phyloP scores from a whole-genome alignment of 805 yeast genomes.

The Metschnikowia drakensbergensis region DNA sequence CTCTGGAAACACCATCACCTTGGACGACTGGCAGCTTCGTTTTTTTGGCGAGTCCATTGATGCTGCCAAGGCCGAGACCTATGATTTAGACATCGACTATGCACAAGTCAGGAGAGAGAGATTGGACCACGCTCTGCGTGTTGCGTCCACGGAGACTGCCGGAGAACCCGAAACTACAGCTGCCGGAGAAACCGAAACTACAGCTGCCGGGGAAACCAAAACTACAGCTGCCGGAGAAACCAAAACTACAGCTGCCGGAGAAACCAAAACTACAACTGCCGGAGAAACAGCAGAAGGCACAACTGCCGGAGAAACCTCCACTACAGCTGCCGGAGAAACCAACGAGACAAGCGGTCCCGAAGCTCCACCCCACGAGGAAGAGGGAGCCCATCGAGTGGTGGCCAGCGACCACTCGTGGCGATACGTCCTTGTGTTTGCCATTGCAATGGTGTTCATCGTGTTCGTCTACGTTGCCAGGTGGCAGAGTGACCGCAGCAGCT shows the following conservation, averaged over 20 bases:
- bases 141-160: conserved; percentile 1
- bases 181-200: not conserved
- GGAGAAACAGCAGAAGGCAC: not conserved
- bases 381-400: conserved; percentile 33
- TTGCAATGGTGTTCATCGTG: conserved; percentile 50
- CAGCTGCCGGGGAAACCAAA: not conserved
- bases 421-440: conserved; percentile 56
- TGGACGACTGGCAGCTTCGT: conserved; percentile 71
- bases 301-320: not conserved
- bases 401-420: conserved; percentile 50
- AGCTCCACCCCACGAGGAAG: conserved; percentile 9
- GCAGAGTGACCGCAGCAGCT: conserved; percentile 38
- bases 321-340: not conserved
- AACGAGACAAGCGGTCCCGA: conserved; percentile 5
- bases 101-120: conserved; percentile 34
- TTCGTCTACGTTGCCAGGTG: conserved; percentile 44
- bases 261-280: not conserved
- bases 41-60: conserved; percentile 80
- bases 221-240: not conserved
- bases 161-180: not conserved
- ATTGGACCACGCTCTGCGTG: conserved; percentile 5
- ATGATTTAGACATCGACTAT: conserved; percentile 48
- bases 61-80: conserved; percentile 55
- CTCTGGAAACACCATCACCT: conserved; percentile 29
- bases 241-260: not conserved